These are phyloP conservation scores for Gentiana straminea DNA, from an alignment of 257 asterid species.

Conservation along the genomic window DNA sequence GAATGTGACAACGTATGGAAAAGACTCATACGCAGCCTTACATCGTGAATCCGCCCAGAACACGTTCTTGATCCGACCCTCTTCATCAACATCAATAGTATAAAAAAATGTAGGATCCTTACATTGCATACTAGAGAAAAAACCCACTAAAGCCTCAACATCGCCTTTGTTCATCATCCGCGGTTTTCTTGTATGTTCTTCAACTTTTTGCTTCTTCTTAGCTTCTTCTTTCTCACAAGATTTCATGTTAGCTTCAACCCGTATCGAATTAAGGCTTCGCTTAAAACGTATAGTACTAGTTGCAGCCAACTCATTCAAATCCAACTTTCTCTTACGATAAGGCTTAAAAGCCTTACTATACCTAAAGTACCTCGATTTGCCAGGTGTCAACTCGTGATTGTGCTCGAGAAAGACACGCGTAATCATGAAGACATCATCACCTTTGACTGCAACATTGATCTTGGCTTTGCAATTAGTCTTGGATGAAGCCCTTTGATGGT, in stretches of 20 bases:
- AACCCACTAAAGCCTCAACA: conserved; percentile 37
- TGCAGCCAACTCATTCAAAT: no score
- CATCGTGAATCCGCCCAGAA: conserved; percentile 64
- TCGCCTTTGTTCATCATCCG: conserved; percentile 51
- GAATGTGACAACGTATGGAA: conserved; percentile 35
- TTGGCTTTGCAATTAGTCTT: conserved; percentile 6
- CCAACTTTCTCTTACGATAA: not conserved
- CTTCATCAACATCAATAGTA: conserved; percentile 45
- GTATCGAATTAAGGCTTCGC: no score
- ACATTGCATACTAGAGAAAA: conserved; percentile 56
- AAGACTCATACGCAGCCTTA: conserved; percentile 35
- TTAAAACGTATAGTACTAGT: no score
- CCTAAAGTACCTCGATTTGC: not conserved
- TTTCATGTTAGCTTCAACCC: no score
- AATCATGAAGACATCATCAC: not conserved
- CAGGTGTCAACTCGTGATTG: not conserved
- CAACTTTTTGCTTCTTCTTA: conserved; percentile 1
- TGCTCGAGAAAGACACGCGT: not conserved
- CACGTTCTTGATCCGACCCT: conserved; percentile 37
- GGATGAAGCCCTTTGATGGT: not conserved
- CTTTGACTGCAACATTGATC: not conserved
- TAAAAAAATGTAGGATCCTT: conserved; percentile 47
- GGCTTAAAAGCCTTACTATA: not conserved
- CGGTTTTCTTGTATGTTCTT: conserved; percentile 27
- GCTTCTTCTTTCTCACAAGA: not conserved